Percentiles rank a stretch among this genome's conserved stretches.
Evolutionary conservation across 2,329 filamentous ascomycete species (phyloP).

Genomic region (Fusarium agapanthi): DNA sequence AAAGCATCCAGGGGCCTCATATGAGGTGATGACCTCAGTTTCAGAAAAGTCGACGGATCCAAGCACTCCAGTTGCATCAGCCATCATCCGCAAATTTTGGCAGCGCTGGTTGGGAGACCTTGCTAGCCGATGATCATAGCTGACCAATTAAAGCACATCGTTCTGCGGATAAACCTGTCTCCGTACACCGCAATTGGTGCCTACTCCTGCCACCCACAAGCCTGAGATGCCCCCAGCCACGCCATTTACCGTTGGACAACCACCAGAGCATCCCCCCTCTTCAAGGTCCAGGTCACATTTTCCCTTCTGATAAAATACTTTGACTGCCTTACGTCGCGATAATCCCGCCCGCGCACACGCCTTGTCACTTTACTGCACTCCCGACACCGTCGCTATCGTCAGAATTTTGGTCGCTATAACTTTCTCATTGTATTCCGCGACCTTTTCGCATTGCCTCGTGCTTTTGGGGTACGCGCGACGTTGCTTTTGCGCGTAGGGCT

Average conservation of each 20-base stretch:
- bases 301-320: constrained; percentile 40
- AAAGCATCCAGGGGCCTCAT: neutral
- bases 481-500: constrained; percentile 44
- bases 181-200: neutral
- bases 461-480: constrained; percentile 44
- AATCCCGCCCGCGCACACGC: constrained; percentile 36
- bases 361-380: constrained; percentile 33
- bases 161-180: neutral
- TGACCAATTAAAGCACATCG: neutral
- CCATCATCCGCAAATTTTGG: constrained; percentile 7
- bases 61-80: constrained; percentile 17
- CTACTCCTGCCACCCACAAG: constrained; percentile 27
- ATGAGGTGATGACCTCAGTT: constrained; percentile 14
- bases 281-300: constrained; percentile 44
- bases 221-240: constrained; percentile 48
- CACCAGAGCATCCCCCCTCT: constrained; percentile 40
- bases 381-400: constrained; percentile 36
- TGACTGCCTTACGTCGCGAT: constrained; percentile 35
- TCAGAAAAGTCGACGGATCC: neutral
- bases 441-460: constrained; percentile 41
- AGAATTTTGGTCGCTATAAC: constrained; percentile 40
- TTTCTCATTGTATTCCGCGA: constrained; percentile 32
- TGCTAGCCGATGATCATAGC: neutral
- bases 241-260: constrained; percentile 48
- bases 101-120: constrained; percentile 20